Evolutionary conservation across 441 rosid species (phyloP).

Genomic region (Corymbia calophylla): DNA sequence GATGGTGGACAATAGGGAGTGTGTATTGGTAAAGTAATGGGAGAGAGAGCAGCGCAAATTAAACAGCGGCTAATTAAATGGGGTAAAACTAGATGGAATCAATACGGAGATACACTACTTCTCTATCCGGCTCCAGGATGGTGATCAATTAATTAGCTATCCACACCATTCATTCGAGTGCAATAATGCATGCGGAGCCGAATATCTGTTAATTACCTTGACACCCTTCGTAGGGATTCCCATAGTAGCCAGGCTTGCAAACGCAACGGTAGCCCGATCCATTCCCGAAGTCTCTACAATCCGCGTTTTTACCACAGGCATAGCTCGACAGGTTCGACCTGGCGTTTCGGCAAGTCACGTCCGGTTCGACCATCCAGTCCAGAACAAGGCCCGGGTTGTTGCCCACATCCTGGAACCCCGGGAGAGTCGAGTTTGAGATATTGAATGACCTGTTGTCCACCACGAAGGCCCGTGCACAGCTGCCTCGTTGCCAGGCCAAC

Average conservation of each 20-base stretch:
- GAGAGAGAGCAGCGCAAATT: background rate
- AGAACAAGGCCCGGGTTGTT: background rate
- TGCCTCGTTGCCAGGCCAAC: background rate
- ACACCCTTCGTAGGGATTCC: no score
- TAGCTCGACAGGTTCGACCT: background rate
- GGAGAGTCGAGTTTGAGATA: background rate
- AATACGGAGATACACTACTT: no score
- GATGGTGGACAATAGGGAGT: background rate
- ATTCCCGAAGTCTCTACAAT: accelerated
- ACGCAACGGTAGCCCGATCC: background rate
- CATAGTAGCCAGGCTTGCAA: no score
- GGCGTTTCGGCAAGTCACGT: background rate
- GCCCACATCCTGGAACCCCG: background rate
- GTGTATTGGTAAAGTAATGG: background rate
- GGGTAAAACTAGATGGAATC: no score
- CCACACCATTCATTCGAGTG: no score
- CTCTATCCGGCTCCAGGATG: no score
- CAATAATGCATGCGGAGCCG: no score
- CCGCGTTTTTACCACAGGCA: background rate
- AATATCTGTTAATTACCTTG: no score
- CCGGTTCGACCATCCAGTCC: background rate
- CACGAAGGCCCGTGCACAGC: background rate
- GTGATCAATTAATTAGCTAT: no score
- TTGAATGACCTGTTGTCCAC: background rate
- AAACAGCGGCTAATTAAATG: no score